Evolutionary conservation across 768 basidiomycete genomes (phyloP).

Genomic region (Trametes gibbosa): DNA sequence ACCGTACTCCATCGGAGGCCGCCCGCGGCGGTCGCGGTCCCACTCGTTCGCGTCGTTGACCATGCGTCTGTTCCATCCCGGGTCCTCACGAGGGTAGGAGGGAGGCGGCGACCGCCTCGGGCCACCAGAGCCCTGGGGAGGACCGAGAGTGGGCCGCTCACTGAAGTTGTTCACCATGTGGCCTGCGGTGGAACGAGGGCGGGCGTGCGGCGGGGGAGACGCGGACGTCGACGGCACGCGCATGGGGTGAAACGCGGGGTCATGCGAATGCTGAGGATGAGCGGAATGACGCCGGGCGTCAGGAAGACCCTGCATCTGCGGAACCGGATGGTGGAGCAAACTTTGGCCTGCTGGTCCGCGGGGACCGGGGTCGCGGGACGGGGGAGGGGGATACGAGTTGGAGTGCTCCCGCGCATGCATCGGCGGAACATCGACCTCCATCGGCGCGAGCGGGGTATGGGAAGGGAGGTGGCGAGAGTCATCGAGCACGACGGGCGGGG

Average conservation of each 20-base stretch:
- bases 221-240: conserved; percentile 57
- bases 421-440: conserved; percentile 46
- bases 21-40: conserved; percentile 39
- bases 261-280: conserved; percentile 48
- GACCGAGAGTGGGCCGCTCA: conserved; percentile 43
- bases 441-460: conserved; percentile 74
- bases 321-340: conserved; percentile 67
- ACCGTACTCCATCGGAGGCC: conserved; percentile 16
- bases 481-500: conserved; percentile 77
- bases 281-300: conserved; percentile 45
- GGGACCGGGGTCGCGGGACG: conserved; percentile 41
- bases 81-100: conserved; percentile 61
- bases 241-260: conserved; percentile 54
- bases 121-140: conserved; percentile 50
- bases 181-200: conserved; percentile 47
- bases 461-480: conserved; percentile 65
- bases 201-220: conserved; percentile 52
- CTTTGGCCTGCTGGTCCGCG: conserved; percentile 56
- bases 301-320: conserved; percentile 49
- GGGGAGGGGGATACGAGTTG: conserved; percentile 29
- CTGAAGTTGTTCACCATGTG: conserved; percentile 20
- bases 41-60: conserved; percentile 47
- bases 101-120: conserved; percentile 54
- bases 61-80: conserved; percentile 57
- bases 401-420: conserved; percentile 56